These are phyloP conservation scores for Echium plantagineum DNA, from an alignment of 257 asterid species.

Conservation along the genomic window DNA sequence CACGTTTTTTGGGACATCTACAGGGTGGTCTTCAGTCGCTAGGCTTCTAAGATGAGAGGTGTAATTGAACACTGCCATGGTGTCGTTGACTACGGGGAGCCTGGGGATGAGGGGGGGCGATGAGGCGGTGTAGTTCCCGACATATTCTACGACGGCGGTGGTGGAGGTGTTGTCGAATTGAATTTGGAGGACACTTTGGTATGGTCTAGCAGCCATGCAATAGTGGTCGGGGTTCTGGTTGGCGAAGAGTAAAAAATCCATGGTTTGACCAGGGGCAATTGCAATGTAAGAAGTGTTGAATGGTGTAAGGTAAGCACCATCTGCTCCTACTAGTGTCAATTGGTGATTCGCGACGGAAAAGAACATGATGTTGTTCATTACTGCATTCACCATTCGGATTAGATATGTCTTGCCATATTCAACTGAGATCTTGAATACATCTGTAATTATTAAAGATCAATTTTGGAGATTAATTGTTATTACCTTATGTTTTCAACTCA, in stretches of 20 bases:
- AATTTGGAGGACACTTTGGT: slow-evolving; percentile 3
- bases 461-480: too few relatives aligned
- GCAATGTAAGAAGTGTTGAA: slow-evolving; percentile 25
- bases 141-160: slow-evolving; percentile 29
- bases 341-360: slow-evolving; percentile 40
- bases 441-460: slow-evolving; percentile 18
- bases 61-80: slow-evolving; percentile 15
- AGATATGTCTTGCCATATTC: slow-evolving; percentile 36
- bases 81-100: slow-evolving; percentile 18
- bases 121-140: slow-evolving; percentile 24
- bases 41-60: slow-evolving; percentile 20
- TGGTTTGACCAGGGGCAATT: slow-evolving; percentile 52
- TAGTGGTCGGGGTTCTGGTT: slow-evolving; percentile 40
- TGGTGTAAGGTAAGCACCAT: slow-evolving; percentile 41
- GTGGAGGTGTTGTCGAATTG: slow-evolving; percentile 19
- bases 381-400: slow-evolving; percentile 40
- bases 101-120: slow-evolving; percentile 21
- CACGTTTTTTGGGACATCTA: slow-evolving; percentile 29
- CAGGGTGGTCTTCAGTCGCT: slow-evolving; percentile 14
- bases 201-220: slow-evolving; percentile 47
- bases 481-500: too few relatives aligned
- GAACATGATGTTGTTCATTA: slow-evolving; percentile 48
- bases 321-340: slow-evolving; percentile 46
- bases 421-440: slow-evolving; percentile 32
- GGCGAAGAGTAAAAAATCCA: slow-evolving; percentile 36